Evolutionary conservation across 2,329 filamentous ascomycete genomes (phyloP).

Genomic region (Cyphellophora europaea): DNA sequence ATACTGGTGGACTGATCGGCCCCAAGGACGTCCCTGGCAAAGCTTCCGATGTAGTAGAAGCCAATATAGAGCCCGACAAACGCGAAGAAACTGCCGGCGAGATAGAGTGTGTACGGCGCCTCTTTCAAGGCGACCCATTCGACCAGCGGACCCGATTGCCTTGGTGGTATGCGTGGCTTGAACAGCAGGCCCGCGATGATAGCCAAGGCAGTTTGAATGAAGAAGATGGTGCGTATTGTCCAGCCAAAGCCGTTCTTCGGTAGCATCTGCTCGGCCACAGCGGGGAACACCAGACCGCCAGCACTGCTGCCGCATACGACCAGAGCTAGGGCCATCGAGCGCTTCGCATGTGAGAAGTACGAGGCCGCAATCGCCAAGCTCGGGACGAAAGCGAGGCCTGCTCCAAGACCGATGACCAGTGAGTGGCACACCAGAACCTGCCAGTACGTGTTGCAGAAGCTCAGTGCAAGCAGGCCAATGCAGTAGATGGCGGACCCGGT

Average conservation of each 20-base stretch:
- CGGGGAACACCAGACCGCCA: conserved; percentile 56
- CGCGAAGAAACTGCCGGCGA: conserved; percentile 33
- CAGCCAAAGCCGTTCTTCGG: conserved; percentile 54
- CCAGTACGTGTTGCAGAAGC: conserved; percentile 38
- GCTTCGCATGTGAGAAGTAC: conserved; percentile 46
- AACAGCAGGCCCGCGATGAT: conserved; percentile 30
- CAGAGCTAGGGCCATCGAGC: conserved; percentile 50
- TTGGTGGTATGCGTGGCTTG: conserved; percentile 38
- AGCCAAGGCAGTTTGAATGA: conserved; percentile 45
- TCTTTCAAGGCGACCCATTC: conserved; percentile 45
- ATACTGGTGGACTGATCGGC: conserved; percentile 39
- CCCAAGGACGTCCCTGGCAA: conserved; percentile 29
- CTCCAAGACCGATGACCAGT: conserved; percentile 47
- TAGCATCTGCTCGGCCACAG: conserved; percentile 47
- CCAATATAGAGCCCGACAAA: conserved; percentile 47
- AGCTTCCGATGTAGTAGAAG: conserved; percentile 39
- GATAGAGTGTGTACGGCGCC: conserved; percentile 34
- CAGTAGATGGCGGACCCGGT: conserved; percentile 35
- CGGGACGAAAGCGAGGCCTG: conserved; percentile 45
- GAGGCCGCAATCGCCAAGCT: conserved; percentile 46
- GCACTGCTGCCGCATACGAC: conserved; percentile 50
- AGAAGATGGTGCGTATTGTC: conserved; percentile 52
- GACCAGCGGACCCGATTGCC: conserved; percentile 41
- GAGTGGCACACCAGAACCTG: conserved; percentile 43
- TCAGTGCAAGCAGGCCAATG: conserved; percentile 42